Base-by-base conservation (phyloP, 2,329 filamentous ascomycete genomes). In the Macrophomina pseudophaseolina region DNA sequence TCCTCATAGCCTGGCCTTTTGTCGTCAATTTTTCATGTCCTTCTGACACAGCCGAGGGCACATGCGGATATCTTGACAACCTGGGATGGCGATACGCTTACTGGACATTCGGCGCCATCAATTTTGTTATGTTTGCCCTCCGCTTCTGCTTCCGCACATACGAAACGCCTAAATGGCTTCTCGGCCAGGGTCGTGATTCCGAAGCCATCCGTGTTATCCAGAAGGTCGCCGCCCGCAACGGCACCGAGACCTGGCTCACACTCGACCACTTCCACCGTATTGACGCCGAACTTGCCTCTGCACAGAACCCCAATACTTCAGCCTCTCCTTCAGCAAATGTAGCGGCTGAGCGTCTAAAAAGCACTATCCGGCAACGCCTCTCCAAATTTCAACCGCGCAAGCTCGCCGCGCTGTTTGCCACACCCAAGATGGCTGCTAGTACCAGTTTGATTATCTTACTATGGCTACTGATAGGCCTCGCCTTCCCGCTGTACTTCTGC, bases 131-230 rank as follows among this genome's bases (percentile, higher is more conserved):
- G 23, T 88, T 86, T 49, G 73, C 88, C 54, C 71, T 84, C 1
- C 84, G 87, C 28, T 81, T 84, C 1, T 72, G 87, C 44, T 83
- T 89, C 70, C 77, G 79, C 5, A 83, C 88, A 51, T 81, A 81
- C 68, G 86, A 89, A 70, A 87, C 86, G 2, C 87, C 87, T 1
- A 89, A 89, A 71, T 88, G 85, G 70, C 79, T 87, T 5, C 76
- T 89, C 11, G 83, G 82, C 51, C 77, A 80, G 11, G 86, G 86
- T 14, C 74, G 81, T 28, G 86, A 88, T 56, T 81, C 76, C 1
- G 78, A 84, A 66, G 81, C 87, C 0, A 81, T 88, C 53, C 72
- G 73, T 32, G 80, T 82, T 1, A 71, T 83, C 16, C 72, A 82
- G 35, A 73, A 79, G 33, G 78, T 83, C 23, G 80, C 81, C 5